Conservation (phyloP, 192 early-diverging fungal species). For the Gaertneriomyces semiglobifer region DNA sequence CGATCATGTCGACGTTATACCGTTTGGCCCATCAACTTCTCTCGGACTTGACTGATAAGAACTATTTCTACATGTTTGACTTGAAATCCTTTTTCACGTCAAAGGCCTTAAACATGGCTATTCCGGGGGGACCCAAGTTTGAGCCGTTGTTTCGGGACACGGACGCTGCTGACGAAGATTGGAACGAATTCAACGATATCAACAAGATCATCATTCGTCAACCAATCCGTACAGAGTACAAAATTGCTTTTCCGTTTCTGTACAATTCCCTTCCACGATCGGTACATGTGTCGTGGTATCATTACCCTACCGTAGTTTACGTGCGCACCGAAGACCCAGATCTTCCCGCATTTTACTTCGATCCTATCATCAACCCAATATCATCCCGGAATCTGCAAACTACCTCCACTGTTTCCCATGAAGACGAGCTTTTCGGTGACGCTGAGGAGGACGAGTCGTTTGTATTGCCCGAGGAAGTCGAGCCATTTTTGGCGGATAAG, state of each 20-base stretch:
- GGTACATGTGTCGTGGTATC: constrained; percentile 90
- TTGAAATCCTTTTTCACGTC: constrained; percentile 93
- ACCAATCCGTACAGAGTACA: constrained; percentile 97
- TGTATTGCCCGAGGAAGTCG: constrained; percentile 70
- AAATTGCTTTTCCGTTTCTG: constrained; percentile 96
- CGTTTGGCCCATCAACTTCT: constrained; percentile 88
- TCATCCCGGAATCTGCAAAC: constrained; percentile 68
- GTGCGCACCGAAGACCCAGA: constrained; percentile 90
- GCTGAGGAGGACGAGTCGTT: constrained; percentile 74
- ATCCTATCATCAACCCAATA: constrained; percentile 97
- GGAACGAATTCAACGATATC: constrained; percentile 99
- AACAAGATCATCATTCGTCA: constrained; percentile 99
- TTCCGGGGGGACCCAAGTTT: constrained; percentile 97
- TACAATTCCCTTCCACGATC: constrained; percentile 96
- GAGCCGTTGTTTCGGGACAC: constrained; percentile 96
- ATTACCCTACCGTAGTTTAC: constrained; percentile 86
- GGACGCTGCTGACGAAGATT: constrained; percentile 96
- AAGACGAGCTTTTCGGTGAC: constrained; percentile 68
- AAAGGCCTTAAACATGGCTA: constrained; percentile 96
- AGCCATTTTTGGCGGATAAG: constrained; percentile 76
- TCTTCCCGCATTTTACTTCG: constrained; percentile 96
- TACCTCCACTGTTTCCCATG: constrained; percentile 52
- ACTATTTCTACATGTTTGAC: constrained; percentile 99
- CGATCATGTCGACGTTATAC: constrained; percentile 92
- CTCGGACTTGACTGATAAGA: constrained; percentile 90